Conservation (phyloP, 352 stramenopile species). For the Pythium folliculosum region DNA sequence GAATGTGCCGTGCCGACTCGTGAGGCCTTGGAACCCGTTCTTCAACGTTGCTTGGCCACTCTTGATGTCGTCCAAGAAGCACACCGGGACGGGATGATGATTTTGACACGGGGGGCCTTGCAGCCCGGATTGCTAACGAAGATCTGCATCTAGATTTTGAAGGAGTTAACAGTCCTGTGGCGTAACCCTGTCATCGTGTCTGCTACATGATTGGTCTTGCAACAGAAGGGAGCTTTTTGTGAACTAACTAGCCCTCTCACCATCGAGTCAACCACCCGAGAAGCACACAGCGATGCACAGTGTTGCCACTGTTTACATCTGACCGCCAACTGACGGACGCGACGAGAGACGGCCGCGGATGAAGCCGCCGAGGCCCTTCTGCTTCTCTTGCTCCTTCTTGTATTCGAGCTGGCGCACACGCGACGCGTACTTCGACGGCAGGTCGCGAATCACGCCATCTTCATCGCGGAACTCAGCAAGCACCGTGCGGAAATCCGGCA, state of each 20-base stretch:
- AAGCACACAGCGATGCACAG: not conserved
- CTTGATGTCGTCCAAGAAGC: too few species aligned
- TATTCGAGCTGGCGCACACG: slow-evolving; percentile 79
- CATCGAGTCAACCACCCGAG: not conserved
- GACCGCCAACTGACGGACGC: slow-evolving; percentile 39
- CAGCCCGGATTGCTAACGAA: slow-evolving; percentile 16
- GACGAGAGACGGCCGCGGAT: slow-evolving; percentile 64
- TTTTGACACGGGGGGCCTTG: slow-evolving; percentile 5
- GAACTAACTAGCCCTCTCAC: not conserved
- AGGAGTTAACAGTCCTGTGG: slow-evolving; percentile 1
- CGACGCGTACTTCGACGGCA: slow-evolving; percentile 75
- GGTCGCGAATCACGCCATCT: slow-evolving; percentile 76
- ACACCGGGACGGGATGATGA: too few species aligned
- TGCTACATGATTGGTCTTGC: not conserved
- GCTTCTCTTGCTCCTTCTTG: slow-evolving; percentile 79
- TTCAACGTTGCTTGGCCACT: too few species aligned
- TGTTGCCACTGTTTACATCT: slow-evolving; percentile 17
- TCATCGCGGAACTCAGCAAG: slow-evolving; percentile 82
- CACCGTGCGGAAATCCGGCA: slow-evolving; percentile 75
- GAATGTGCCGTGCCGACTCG: not conserved
- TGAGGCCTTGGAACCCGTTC: not conserved
- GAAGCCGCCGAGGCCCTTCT: slow-evolving; percentile 84
- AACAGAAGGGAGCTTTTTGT: not conserved
- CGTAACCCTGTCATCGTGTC: not conserved
- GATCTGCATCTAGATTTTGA: slow-evolving; percentile 26